Percentiles rank a stretch among this genome's conserved stretches.
These are phyloP conservation scores for Lenwebbia sp. DNA, from an alignment of 345 rosid species.

Conservation along the genomic window DNA sequence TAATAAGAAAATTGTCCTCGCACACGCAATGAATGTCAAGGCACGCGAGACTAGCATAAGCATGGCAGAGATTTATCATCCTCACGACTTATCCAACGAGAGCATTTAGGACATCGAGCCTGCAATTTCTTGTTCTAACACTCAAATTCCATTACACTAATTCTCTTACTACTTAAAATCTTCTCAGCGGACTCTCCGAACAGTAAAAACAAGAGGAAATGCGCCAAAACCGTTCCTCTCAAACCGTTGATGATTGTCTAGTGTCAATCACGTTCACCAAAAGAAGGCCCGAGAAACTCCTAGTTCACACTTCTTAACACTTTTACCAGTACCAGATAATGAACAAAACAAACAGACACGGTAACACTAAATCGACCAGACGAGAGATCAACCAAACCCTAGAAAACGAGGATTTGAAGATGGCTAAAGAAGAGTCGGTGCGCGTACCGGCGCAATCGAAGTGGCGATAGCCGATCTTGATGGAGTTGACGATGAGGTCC, in stretches of 20 bases:
- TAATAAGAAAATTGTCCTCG: neutral
- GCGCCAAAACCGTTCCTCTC: neutral
- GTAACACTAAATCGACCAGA: neutral
- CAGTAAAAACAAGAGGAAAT: neutral
- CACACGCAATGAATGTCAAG: neutral
- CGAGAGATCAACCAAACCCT: neutral
- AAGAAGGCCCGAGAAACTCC: neutral
- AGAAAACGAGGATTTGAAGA: neutral
- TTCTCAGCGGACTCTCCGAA: neutral
- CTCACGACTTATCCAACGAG: neutral
- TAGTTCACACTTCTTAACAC: neutral
- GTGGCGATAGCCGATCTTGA: constrained; percentile 88
- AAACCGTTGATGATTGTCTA: neutral
- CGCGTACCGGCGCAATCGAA: constrained; percentile 77
- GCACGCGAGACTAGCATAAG: neutral
- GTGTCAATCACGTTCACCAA: neutral
- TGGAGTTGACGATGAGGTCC: constrained; percentile 56
- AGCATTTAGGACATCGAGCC: neutral
- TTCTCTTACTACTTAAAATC: neutral
- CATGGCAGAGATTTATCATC: neutral
- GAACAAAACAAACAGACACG: neutral
- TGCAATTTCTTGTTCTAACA: neutral
- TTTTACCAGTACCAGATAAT: neutral
- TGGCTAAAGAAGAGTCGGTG: neutral
- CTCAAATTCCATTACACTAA: neutral